Percentiles rank a stretch among this genome's conserved stretches.
phyloP scores from a whole-genome alignment of 139 green algal genomes.

The Astrephomene gubernaculifera region DNA sequence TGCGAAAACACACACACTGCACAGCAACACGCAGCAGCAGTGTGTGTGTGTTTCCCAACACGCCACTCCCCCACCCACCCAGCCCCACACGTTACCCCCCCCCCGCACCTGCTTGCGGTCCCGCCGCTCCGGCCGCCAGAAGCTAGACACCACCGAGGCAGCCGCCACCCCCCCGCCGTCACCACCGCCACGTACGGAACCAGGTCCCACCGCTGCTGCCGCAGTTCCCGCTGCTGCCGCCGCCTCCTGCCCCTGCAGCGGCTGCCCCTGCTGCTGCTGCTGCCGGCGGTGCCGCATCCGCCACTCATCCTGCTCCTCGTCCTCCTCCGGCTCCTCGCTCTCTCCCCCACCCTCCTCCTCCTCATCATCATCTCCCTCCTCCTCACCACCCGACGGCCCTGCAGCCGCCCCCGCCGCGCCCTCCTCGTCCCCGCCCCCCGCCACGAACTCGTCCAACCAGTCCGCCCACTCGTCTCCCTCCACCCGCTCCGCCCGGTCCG shows the following conservation, averaged over 20 bases:
- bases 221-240: background rate
- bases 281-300: background rate
- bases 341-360: background rate
- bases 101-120: conserved; percentile 64
- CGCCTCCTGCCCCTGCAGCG: background rate
- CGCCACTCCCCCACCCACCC: no score
- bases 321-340: conserved; percentile 44
- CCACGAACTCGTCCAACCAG: conserved; percentile 82
- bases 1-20: no score
- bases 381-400: background rate
- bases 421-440: conserved; percentile 53
- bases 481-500: background rate
- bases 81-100: background rate
- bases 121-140: conserved; percentile 78
- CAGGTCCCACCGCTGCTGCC: background rate
- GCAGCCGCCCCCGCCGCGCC: background rate
- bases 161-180: background rate
- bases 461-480: conserved; percentile 63
- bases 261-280: conserved; percentile 3
- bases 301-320: conserved; percentile 38
- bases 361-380: conserved; percentile 15
- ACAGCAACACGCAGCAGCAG: no score
- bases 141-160: conserved; percentile 76
- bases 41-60: no score
- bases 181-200: background rate